Evolutionary conservation across 2,329 filamentous ascomycete genomes (phyloP), one percentile per base, ranked within the genome.

Genomic region (Phoma sp.): DNA sequence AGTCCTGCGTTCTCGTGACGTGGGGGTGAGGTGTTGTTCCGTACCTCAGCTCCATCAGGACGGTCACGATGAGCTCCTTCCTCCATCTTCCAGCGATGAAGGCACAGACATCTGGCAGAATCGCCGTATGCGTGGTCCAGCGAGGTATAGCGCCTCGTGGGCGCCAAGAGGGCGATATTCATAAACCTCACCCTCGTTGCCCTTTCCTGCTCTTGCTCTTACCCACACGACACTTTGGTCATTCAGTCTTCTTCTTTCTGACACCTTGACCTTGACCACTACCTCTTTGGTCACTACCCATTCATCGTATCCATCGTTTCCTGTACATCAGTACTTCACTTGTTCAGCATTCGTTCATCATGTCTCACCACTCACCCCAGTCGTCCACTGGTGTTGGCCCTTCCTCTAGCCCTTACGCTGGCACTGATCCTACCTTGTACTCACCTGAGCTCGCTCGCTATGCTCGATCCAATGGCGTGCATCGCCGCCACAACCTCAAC

Each of bases 341-440:
- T 59, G 51, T 57, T 57, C 56, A 52, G 23, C 59, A 59, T 57
- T 53, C 42, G 42, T 60, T 60, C 50, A 60, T 21, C 59, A 70
- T 70, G 65, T 71, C 64, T 56, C 62, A 62, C 42, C 58, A 61
- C 30, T 68, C 67, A 25, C 61, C 65, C 15, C 53, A 59, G 42
- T 68, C 67, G 12, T 67, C 64, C 12, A 57, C 55, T 23, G 59
- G 53, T 29, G 37, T 51, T 47, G 65, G 64, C 34, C 56, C 64
- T 28, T 53, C 65, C 1, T 69, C 66, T 4, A 68, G 65, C 38
- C 68, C 68, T 18, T 69, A 62, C 29, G 59, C 56, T 20, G 62
- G 64, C 38, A 71, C 68, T 12, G 65, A 72, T 20, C 62, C 61
- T 6, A 69, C 69, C 9, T 51, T 64, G 6, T 69, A 70, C 61